Conservation (phyloP, 2,329 filamentous ascomycete genomes). For the Aspergillus caelatus region DNA sequence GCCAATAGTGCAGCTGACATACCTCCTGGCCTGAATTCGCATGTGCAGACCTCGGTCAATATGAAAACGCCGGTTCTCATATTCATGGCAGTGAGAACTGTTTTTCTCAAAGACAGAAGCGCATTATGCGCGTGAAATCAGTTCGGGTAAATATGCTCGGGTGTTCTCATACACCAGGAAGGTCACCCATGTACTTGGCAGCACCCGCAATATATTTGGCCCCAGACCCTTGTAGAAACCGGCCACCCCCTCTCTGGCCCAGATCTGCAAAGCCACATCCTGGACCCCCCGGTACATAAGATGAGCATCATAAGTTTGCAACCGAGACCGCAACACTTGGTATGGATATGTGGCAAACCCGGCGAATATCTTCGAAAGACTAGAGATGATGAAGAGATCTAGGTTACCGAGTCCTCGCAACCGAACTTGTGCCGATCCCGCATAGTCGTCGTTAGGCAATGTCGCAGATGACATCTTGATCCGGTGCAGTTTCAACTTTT, state of each 20-base stretch:
- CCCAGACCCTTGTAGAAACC: slow-evolving; percentile 93
- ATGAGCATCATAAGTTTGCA: slow-evolving; percentile 87
- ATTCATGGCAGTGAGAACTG: too few species aligned
- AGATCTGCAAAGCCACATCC: slow-evolving; percentile 75
- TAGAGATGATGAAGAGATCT: slow-evolving; percentile 80
- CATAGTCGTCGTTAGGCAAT: slow-evolving; percentile 27
- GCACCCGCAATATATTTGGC: slow-evolving; percentile 84
- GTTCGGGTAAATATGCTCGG: slow-evolving; percentile 67
- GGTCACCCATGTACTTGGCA: slow-evolving; percentile 94
- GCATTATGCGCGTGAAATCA: slow-evolving; percentile 20
- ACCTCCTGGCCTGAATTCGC: background rate
- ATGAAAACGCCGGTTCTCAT: background rate
- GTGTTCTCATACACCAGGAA: slow-evolving; percentile 97
- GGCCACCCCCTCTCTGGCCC: slow-evolving; percentile 73
- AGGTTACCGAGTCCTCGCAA: slow-evolving; percentile 61
- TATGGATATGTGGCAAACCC: slow-evolving; percentile 93
- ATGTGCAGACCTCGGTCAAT: background rate
- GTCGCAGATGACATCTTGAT: slow-evolving; percentile 40
- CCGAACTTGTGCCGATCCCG: slow-evolving; percentile 25
- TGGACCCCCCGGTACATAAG: slow-evolving; percentile 70
- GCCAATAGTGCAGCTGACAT: background rate
- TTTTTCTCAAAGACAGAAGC: background rate
- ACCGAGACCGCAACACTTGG: slow-evolving; percentile 82
- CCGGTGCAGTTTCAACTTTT: slow-evolving; percentile 69
- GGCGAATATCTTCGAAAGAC: slow-evolving; percentile 80